Percentiles rank a stretch among this genome's conserved stretches.
Conservation (phyloP, 2,329 filamentous ascomycete species). For the Claviceps sp. region DNA sequence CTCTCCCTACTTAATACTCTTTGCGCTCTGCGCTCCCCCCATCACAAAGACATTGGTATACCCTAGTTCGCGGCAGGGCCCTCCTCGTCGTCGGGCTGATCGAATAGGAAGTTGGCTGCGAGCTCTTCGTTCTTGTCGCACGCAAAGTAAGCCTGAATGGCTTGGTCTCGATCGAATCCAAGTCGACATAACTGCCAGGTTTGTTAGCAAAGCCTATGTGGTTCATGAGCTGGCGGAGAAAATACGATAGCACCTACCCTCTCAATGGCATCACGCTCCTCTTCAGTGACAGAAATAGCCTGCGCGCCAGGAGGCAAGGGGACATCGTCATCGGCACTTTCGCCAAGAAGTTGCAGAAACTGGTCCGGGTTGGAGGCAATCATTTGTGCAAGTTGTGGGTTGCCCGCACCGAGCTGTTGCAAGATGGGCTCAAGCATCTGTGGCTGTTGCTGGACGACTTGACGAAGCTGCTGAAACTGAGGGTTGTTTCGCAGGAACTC, state of each 20-base stretch:
- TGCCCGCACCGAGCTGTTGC: constrained; percentile 87
- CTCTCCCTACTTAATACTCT: neutral
- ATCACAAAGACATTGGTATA: neutral
- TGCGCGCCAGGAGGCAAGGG: constrained; percentile 79
- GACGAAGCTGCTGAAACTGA: constrained; percentile 93
- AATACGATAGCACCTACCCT: constrained; percentile 42
- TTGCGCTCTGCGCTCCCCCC: neutral
- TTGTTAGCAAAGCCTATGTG: neutral
- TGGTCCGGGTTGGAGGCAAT: constrained; percentile 88
- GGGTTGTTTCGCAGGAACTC: constrained; percentile 92
- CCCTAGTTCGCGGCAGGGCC: constrained; percentile 30
- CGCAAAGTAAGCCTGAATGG: constrained; percentile 96
- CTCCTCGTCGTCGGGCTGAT: constrained; percentile 82
- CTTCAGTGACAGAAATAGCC: constrained; percentile 82
- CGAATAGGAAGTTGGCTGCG: constrained; percentile 94
- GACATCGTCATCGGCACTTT: constrained; percentile 74
- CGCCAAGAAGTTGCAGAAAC: constrained; percentile 79
- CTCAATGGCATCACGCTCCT: constrained; percentile 95
- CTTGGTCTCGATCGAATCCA: constrained; percentile 83
- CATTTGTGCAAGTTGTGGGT: constrained; percentile 84
- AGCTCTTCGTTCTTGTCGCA: constrained; percentile 99
- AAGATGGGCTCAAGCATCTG: constrained; percentile 98
- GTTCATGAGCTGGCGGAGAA: neutral
- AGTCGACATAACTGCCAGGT: constrained; percentile 67
- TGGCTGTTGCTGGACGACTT: constrained; percentile 93